These are phyloP conservation scores for Biscogniauxia mediterranea DNA, from an alignment of 2,329 filamentous ascomycete genomes.

Conservation along the genomic window DNA sequence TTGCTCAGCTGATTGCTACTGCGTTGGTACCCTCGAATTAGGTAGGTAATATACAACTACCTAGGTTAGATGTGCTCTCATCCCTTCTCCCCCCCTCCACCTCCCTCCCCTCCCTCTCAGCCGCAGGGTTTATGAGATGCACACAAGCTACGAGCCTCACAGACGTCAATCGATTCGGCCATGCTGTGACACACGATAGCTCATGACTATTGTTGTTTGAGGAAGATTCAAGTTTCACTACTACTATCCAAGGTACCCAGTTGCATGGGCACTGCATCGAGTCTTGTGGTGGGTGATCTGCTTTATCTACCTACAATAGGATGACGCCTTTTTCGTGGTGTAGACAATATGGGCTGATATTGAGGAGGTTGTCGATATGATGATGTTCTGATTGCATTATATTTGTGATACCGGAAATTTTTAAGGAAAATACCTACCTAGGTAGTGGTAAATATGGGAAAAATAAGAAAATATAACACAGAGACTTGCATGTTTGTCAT, in stretches of 20 bases:
- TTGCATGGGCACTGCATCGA: slow-evolving; percentile 9
- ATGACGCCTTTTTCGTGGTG: slow-evolving; percentile 11
- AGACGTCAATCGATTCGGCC: slow-evolving; percentile 8
- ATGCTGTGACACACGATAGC: slow-evolving; percentile 12
- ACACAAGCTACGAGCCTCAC: slow-evolving; percentile 14
- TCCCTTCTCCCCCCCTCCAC: too few species aligned
- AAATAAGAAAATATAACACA: neutral
- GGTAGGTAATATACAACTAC: neutral
- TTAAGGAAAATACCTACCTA: slow-evolving; percentile 3
- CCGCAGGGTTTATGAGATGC: slow-evolving; percentile 4
- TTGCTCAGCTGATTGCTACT: neutral
- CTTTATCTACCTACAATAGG: slow-evolving; percentile 1
- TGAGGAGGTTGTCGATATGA: slow-evolving; percentile 16
- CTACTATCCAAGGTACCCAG: neutral
- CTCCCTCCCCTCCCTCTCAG: neutral
- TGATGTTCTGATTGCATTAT: slow-evolving; percentile 13
- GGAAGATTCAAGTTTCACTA: slow-evolving; percentile 9
- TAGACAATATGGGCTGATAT: slow-evolving; percentile 17
- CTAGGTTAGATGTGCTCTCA: too few species aligned
- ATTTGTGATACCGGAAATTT: slow-evolving; percentile 17
- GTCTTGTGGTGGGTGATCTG: slow-evolving; percentile 15
- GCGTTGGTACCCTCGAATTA: neutral
- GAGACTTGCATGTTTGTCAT: slow-evolving; percentile 7
- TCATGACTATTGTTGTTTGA: slow-evolving; percentile 10
- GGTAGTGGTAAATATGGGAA: slow-evolving; percentile 1